Evolutionary conservation across 2,329 filamentous ascomycete species (phyloP).

Genomic region (Cytospora piceicola): DNA sequence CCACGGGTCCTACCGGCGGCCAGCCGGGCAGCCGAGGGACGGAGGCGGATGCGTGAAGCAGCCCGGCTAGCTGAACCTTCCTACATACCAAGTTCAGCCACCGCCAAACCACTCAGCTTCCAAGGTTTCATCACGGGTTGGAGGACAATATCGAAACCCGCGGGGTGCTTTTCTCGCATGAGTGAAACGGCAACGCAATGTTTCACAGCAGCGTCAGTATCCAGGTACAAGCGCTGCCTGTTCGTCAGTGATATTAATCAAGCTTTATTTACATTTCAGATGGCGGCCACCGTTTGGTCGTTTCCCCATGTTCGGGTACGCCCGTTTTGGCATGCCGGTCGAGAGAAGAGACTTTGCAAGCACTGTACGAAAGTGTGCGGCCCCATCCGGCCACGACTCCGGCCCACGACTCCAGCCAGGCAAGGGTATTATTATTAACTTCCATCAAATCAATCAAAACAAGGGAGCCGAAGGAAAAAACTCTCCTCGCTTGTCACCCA

Average conservation of each 20-base stretch:
- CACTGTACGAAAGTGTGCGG: slow-evolving; percentile 13
- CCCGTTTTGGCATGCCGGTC: slow-evolving; percentile 25
- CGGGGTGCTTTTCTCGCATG: slow-evolving; percentile 8
- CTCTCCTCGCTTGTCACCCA: slow-evolving; percentile 20
- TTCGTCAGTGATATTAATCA: background rate
- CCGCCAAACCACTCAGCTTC: too few species aligned
- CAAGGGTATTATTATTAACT: background rate
- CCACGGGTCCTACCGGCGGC: slow-evolving; percentile 17
- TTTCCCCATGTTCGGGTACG: background rate
- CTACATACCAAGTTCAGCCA: too few species aligned
- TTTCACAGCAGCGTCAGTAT: background rate
- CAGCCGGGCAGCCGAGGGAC: background rate
- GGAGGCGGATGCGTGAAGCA: slow-evolving; percentile 9
- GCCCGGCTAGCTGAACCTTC: slow-evolving; percentile 8
- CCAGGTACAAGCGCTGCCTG: background rate
- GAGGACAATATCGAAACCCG: background rate
- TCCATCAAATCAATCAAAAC: background rate
- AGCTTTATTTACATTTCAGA: background rate
- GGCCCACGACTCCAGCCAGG: background rate
- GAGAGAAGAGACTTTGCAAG: slow-evolving; percentile 1
- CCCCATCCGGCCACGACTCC: background rate
- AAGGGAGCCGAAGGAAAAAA: slow-evolving; percentile 23
- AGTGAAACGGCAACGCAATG: background rate
- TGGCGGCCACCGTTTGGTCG: slow-evolving; percentile 13
- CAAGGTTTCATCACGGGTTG: background rate